Evolutionary conservation across 139 green algal species (phyloP), one percentile per base, ranked within the genome.

Genomic region (Pseudopediastrum boryanum): DNA sequence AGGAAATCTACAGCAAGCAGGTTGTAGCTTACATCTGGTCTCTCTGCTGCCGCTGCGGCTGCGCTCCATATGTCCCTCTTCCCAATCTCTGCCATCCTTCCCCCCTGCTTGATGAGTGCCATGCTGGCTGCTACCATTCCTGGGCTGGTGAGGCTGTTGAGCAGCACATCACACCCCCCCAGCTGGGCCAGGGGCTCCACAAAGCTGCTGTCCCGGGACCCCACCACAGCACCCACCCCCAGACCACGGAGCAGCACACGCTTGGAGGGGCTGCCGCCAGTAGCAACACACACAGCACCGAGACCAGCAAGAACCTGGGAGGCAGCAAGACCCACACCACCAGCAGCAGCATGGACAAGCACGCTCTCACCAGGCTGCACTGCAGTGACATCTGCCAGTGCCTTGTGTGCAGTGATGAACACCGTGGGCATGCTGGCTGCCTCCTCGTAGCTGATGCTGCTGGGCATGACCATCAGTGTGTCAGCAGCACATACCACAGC

Each of bases 1-100:
- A 98, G 86, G 86, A 98, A 96, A 83, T 98, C 94, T 19, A 98
- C 85, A 2, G 94, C 94, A 43, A 98, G 61, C 21, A 96, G 83
- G n/a, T 77, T 71, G 82, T 92, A 95, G 3, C 6, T 5, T 59
- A 96, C 83, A 69, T 98, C 94, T 9, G 90, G 90, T 4, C 94
- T 91, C 82, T 98, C 91, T 76, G 91, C 87, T 33, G 84, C 77
- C 33, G 94, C 81, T 27, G 83, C 86, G 0, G 56, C 73, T 0
- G 79, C 56, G 46, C 77, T 87, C 85, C 87, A 97, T 58, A 98
- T 92, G 85, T 95, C 94, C 54, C 94, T 88, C 87, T 98, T 98
- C 78, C 87, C 90, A 83, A 98, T 97, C 81, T 98, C 94, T 50
- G 94, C 88, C 46, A 97, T 85, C 0, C 78, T 70, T 0, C 89